Base-by-base conservation (phyloP, 768 basidiomycete species). In the Lactifluus rugatus region DNA sequence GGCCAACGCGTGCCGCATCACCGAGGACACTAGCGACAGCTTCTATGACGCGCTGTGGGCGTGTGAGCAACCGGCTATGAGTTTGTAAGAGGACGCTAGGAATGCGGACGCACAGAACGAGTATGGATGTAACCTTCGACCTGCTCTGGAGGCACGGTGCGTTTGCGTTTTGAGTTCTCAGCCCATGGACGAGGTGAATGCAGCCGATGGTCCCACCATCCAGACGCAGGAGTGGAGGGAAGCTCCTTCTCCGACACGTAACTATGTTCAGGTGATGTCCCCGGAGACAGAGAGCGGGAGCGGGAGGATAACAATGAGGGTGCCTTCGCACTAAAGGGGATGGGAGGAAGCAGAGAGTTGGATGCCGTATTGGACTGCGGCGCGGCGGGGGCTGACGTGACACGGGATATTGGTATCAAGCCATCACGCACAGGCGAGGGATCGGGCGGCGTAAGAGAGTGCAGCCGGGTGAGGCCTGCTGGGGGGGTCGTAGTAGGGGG, bases 11-110 rank as follows among this genome's bases (percentile, higher is more conserved):
- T 1, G 66, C 70, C 0, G 74, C 67, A 2, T 71, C 71, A 31
- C 75, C 78, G 21, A 81, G 68, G 2, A 77, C 72, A 16, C 76
- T 71, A 0, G 60, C 54, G 37, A 59, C 47, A 9, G 68, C 66
- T 26, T 67, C 62, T 10, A 63, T 57, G 3, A 64, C 65, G n/a
- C 65, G 68, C 66, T 68, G 61, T n/a, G 9, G 3, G 21, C 13
- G 14, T n/a, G 54, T 57, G 39, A 56, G 37, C 16, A 17, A 26
- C n/a, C n/a, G 13, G 11, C 34, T 10, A 9, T 34, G 2, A n/a
- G 37, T 14, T 9, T 10, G 28, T 41, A 9, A 3, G 32, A 25
- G 26, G 5, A 26, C 9, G 8, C 4, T 10, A 11, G 36, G 23
- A 41, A 1, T 16, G 9, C 45, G 23, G 11, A 52, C 66, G 34